These are phyloP conservation scores for Dictyostelium brefeldianum DNA, from an alignment of 78 protist genomes.

Conservation along the genomic window DNA sequence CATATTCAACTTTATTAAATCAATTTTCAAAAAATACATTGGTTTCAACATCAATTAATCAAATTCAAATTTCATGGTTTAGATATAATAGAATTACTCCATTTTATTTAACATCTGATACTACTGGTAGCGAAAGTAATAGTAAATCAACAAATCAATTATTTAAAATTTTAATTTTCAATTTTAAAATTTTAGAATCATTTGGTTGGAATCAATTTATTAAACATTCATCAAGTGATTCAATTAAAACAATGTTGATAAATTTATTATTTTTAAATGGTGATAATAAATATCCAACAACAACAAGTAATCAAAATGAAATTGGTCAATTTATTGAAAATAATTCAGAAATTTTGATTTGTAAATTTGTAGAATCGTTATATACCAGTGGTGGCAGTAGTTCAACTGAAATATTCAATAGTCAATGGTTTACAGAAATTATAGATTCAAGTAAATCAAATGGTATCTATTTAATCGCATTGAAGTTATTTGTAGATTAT, in stretches of 20 bases:
- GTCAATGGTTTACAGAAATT: not conserved
- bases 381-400: not conserved
- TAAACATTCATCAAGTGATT: not conserved
- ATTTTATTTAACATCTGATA: not conserved
- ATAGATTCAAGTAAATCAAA: not conserved
- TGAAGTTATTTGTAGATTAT: not conserved
- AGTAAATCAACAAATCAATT: not conserved
- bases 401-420: not conserved
- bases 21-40: not conserved
- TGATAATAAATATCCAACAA: not conserved
- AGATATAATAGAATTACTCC: constrained; percentile 17
- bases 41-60: not conserved
- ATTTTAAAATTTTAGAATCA: not conserved
- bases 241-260: not conserved
- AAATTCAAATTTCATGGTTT: constrained; percentile 20
- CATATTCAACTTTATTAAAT: not conserved
- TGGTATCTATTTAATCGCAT: not conserved
- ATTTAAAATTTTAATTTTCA: not conserved
- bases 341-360: not conserved
- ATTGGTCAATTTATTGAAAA: not conserved
- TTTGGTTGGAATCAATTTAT: constrained; percentile 7
- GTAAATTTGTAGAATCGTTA: not conserved
- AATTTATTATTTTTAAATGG: constrained; percentile 1
- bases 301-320: constrained; percentile 11
- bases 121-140: not conserved